Percentiles rank a stretch among this genome's conserved stretches.
Conservation (phyloP, 2,329 filamentous ascomycete species). For the Canariomyces notabilis region DNA sequence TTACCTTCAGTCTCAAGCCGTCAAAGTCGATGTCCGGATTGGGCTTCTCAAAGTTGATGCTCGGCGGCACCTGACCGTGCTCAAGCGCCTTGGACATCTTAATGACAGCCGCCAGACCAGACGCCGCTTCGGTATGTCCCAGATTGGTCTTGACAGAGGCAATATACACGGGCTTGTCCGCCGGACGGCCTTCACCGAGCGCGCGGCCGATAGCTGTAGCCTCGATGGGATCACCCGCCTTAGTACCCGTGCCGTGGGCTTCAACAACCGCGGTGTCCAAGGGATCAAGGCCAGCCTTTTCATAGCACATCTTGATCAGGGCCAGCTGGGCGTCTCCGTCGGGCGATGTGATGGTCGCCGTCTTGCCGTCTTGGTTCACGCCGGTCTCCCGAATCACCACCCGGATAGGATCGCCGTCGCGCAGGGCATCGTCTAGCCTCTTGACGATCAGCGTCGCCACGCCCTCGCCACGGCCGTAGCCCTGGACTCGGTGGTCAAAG, state of each 20-base stretch:
- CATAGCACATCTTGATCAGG: slow-evolving; percentile 29
- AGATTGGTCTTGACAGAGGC: slow-evolving; percentile 25
- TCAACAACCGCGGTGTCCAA: slow-evolving; percentile 23
- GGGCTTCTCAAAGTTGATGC: slow-evolving; percentile 27
- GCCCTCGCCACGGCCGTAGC: slow-evolving; percentile 30
- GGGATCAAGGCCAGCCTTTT: slow-evolving; percentile 2
- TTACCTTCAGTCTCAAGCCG: slow-evolving; percentile 29
- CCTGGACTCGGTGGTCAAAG: slow-evolving; percentile 32
- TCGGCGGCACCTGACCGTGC: slow-evolving; percentile 29
- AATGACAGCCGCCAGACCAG: slow-evolving; percentile 34
- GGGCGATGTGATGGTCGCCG: slow-evolving; percentile 37
- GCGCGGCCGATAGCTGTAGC: slow-evolving; percentile 17
- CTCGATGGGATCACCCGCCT: slow-evolving; percentile 25
- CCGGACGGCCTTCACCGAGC: slow-evolving; percentile 12
- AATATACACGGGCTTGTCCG: slow-evolving; percentile 14
- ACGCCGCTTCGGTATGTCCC: slow-evolving; percentile 35
- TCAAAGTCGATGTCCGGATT: slow-evolving; percentile 23
- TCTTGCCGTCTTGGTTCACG: slow-evolving; percentile 35
- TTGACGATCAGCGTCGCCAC: slow-evolving; percentile 37
- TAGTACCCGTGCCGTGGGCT: slow-evolving; percentile 18
- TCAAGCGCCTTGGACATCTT: slow-evolving; percentile 30
- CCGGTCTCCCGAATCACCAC: slow-evolving; percentile 29
- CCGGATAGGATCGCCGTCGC: slow-evolving; percentile 35
- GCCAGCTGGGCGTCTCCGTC: slow-evolving; percentile 27
- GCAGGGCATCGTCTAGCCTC: slow-evolving; percentile 35